Conservation (phyloP, 805 yeast species). For the Saturnispora hagleri region DNA sequence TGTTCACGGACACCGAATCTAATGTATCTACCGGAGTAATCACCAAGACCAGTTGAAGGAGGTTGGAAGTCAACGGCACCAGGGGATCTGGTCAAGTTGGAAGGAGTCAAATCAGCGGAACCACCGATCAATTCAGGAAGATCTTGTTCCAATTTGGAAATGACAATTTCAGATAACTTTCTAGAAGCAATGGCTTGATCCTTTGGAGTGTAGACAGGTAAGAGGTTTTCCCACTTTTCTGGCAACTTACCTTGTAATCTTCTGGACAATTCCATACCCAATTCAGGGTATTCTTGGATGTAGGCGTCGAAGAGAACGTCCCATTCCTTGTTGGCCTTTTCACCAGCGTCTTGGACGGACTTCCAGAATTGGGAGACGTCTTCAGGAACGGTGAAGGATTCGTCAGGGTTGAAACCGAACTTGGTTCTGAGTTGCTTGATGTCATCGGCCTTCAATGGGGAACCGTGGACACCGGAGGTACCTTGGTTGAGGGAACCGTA, state of each 20-base stretch:
- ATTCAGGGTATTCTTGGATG: constrained; percentile 59
- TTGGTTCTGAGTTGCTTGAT: constrained; percentile 73
- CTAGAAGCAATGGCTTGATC: constrained; percentile 89
- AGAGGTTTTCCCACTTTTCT: constrained; percentile 62
- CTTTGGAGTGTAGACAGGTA: constrained; percentile 70
- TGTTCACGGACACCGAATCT: constrained; percentile 99
- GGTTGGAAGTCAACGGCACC: constrained; percentile 90
- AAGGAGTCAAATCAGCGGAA: constrained; percentile 96
- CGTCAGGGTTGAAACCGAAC: constrained; percentile 83
- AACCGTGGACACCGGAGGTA: constrained; percentile 89
- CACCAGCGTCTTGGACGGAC: constrained; percentile 52
- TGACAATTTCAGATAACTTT: constrained; percentile 79
- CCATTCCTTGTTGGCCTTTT: constrained; percentile 69
- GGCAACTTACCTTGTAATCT: constrained; percentile 76
- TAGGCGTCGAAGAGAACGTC: constrained; percentile 52
- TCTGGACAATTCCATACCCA: constrained; percentile 71
- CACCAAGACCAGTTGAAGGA: constrained; percentile 69
- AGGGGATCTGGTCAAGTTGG: constrained; percentile 86
- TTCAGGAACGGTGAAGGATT: constrained; percentile 68
- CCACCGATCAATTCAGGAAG: constrained; percentile 94
- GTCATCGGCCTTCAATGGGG: constrained; percentile 92
- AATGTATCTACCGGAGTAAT: constrained; percentile 84
- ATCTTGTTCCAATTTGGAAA: constrained; percentile 49
- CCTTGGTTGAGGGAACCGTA: constrained; percentile 82
- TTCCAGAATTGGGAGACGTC: constrained; percentile 71